phyloP scores from a whole-genome alignment of 1,284 basidiomycete genomes.

The Apiotrichum porosum region DNA sequence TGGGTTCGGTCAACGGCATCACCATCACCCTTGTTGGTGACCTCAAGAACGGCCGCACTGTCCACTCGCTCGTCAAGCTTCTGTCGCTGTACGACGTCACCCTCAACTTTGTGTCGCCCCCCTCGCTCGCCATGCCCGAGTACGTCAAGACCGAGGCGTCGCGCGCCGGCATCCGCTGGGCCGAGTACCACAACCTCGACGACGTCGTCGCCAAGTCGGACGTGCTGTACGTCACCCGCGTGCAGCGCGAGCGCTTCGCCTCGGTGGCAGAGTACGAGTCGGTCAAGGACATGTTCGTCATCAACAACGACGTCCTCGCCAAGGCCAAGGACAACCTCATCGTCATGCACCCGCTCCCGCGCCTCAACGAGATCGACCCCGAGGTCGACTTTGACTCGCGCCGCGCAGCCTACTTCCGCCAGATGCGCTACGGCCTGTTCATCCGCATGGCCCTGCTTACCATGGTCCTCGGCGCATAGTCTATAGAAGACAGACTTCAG shows the following conservation, averaged over 20 bases:
- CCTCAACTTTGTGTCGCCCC: constrained; percentile 93
- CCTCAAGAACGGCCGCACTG: constrained; percentile 96
- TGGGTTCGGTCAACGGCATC: constrained; percentile 95
- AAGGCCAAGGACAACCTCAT: constrained; percentile 94
- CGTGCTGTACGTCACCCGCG: constrained; percentile 92
- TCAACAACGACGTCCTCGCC: constrained; percentile 88
- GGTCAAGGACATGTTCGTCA: constrained; percentile 87
- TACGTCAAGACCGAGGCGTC: constrained; percentile 75
- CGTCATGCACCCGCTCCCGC: constrained; percentile 95
- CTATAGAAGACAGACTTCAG: neutral
- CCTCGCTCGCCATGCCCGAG: constrained; percentile 86
- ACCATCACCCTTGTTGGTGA: constrained; percentile 93
- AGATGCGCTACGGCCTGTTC: constrained; percentile 97
- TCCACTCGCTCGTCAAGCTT: constrained; percentile 90
- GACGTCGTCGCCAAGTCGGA: constrained; percentile 90
- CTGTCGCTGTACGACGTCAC: constrained; percentile 85
- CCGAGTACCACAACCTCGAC: constrained; percentile 78
- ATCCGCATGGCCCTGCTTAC: constrained; percentile 72
- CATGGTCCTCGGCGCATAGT: constrained; percentile 56
- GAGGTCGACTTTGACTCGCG: constrained; percentile 96
- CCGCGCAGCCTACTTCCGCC: constrained; percentile 94
- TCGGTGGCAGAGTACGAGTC: constrained; percentile 77
- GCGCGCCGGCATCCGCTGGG: constrained; percentile 73
- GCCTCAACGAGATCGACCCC: constrained; percentile 94
- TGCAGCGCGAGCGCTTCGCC: constrained; percentile 92